A percentile compares a stretch with the other conserved stretches of the same genome.
Conservation (phyloP, 768 basidiomycete species). For the Cystofilobasidium capitatum region DNA sequence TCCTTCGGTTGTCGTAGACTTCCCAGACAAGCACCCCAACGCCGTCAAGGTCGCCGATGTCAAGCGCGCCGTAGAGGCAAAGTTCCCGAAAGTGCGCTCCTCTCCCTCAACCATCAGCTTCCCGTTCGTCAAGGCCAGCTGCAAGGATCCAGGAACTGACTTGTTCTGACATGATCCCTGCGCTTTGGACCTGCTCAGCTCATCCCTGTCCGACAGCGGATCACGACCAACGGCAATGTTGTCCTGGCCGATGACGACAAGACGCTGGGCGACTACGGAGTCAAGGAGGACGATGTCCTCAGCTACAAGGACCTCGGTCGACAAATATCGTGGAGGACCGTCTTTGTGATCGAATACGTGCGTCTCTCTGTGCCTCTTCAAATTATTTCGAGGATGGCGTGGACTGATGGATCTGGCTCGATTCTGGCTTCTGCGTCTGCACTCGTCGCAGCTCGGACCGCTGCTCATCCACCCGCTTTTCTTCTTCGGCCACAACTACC, state of each 20-base stretch:
- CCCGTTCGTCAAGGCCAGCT: slow-evolving; percentile 8
- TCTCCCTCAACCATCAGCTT: slow-evolving; percentile 32
- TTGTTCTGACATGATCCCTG: not conserved
- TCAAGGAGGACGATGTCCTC: slow-evolving; percentile 56
- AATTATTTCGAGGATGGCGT: not conserved
- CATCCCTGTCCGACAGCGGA: slow-evolving; percentile 59
- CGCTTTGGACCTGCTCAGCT: slow-evolving; percentile 59
- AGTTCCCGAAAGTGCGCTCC: slow-evolving; percentile 47
- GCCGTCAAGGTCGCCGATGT: slow-evolving; percentile 56
- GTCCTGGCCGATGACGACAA: slow-evolving; percentile 56
- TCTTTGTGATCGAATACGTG: slow-evolving; percentile 92
- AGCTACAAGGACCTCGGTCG: slow-evolving; percentile 80
- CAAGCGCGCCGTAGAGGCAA: slow-evolving; percentile 54
- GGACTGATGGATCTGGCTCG: not conserved
- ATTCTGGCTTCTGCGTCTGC: slow-evolving; percentile 9
- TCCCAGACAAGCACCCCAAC: slow-evolving; percentile 34
- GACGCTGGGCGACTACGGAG: slow-evolving; percentile 51
- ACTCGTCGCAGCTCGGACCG: slow-evolving; percentile 58
- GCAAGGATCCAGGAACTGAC: not conserved
- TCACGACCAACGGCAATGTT: slow-evolving; percentile 41
- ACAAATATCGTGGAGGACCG: slow-evolving; percentile 78
- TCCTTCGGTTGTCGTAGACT: slow-evolving; percentile 38
- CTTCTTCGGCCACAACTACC: slow-evolving; percentile 53
- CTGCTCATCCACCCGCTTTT: slow-evolving; percentile 78
- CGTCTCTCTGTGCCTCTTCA: slow-evolving; percentile 36